phyloP scores from a whole-genome alignment of 1,139 yeast species.

The Suhomyces atakaporum region DNA sequence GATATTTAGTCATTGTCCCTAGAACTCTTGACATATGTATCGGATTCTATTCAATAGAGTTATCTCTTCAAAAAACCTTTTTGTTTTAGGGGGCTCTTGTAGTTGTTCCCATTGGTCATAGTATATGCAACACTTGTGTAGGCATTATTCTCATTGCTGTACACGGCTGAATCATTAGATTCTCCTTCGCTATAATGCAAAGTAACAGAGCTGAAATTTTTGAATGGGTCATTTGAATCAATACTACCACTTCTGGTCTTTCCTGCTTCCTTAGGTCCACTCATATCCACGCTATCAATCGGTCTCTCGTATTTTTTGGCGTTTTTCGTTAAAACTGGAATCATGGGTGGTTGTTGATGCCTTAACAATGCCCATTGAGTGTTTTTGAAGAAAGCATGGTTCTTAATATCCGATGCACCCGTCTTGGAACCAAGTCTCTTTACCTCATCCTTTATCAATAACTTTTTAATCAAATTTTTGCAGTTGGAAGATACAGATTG shows the following conservation, averaged over 20 bases:
- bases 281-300: slow-evolving; percentile 30
- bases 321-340: slow-evolving; percentile 73
- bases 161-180: slow-evolving; percentile 44
- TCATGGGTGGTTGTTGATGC: slow-evolving; percentile 92
- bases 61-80: slow-evolving; percentile 32
- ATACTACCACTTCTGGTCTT: slow-evolving; percentile 5
- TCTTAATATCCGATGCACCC: slow-evolving; percentile 93
- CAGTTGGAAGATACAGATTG: slow-evolving; percentile 68
- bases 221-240: slow-evolving; percentile 71
- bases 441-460: slow-evolving; percentile 83
- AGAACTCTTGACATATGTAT: too few relatives aligned
- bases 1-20: too few relatives aligned
- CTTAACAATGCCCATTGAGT: slow-evolving; percentile 94
- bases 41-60: too few relatives aligned
- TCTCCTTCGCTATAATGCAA: slow-evolving; percentile 65
- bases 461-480: slow-evolving; percentile 74
- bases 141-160: slow-evolving; percentile 46
- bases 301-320: slow-evolving; percentile 32
- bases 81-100: slow-evolving; percentile 34
- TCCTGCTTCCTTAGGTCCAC: slow-evolving; percentile 13
- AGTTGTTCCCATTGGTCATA: slow-evolving; percentile 36
- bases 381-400: slow-evolving; percentile 84
- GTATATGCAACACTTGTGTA: slow-evolving; percentile 72
- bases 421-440: slow-evolving; percentile 87
- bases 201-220: slow-evolving; percentile 84